Evolutionary conservation across 352 stramenopile genomes (phyloP).

Genomic region (Globisporangium paroecandrum): DNA sequence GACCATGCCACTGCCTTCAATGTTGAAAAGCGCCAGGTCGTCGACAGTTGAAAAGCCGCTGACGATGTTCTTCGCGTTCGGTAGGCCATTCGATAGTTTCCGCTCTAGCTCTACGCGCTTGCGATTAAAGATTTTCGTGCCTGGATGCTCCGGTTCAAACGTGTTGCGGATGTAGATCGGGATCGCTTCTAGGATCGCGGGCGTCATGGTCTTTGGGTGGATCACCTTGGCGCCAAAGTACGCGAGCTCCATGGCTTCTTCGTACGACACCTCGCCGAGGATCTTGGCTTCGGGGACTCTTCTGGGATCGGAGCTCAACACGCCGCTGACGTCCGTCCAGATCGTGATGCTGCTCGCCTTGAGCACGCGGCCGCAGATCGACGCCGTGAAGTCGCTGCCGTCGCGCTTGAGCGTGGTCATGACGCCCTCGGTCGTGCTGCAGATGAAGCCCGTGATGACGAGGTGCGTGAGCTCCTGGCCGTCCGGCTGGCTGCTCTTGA

Average conservation of each 20-base stretch:
- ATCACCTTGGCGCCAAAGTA: slow-evolving; percentile 98
- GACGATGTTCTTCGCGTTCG: slow-evolving; percentile 70
- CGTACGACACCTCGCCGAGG: slow-evolving; percentile 92
- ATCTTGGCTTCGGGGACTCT: slow-evolving; percentile 91
- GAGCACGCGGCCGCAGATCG: slow-evolving; percentile 94
- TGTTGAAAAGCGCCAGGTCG: slow-evolving; percentile 93
- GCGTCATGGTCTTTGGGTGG: slow-evolving; percentile 96
- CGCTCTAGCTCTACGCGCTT: slow-evolving; percentile 58
- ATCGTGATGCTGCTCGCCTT: slow-evolving; percentile 91
- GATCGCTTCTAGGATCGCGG: slow-evolving; percentile 87
- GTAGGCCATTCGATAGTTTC: slow-evolving; percentile 53
- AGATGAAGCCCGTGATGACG: slow-evolving; percentile 97
- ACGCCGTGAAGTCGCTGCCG: slow-evolving; percentile 96
- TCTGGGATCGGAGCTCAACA: slow-evolving; percentile 93
- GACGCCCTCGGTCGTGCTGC: slow-evolving; percentile 92
- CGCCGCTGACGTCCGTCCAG: slow-evolving; percentile 97
- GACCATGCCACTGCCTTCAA: slow-evolving; percentile 95
- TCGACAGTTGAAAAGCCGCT: slow-evolving; percentile 93
- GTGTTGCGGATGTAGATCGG: slow-evolving; percentile 98
- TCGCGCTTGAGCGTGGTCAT: slow-evolving; percentile 95
- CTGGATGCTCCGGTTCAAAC: slow-evolving; percentile 87
- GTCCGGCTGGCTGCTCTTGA: slow-evolving; percentile 30
- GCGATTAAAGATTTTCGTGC: slow-evolving; percentile 75
- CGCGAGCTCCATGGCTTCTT: slow-evolving; percentile 97
- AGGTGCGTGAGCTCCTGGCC: slow-evolving; percentile 63